Evolutionary conservation across 1,284 basidiomycete species (phyloP), one percentile per base, ranked within the genome.

Genomic region (Ganoderma sinense): DNA sequence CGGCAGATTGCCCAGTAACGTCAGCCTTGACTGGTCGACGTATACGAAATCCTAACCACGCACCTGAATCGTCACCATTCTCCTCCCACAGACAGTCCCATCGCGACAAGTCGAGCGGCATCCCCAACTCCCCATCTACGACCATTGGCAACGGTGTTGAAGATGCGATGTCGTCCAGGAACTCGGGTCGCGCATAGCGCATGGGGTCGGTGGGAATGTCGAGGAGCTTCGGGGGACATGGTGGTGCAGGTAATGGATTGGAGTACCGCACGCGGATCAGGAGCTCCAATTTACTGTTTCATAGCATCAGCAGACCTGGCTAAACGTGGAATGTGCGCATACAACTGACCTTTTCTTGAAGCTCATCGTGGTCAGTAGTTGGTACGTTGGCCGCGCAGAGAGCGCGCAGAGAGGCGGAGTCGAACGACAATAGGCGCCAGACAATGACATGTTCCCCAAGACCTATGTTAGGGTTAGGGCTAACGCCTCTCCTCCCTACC

Each of bases 141-240:
- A 98, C 92, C 94, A 98, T 96, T 0, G 97, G 96, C 13, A 97
- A 80, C 0, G 93, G 92, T 7, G 91, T 89, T 60, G 94, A 93
- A 62, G 91, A 89, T 1, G 94, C 93, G 55, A 98, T 84, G 23
- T 91, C 87, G 72, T 94, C 89, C 31, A 97, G 87, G 75, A 96
- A 97, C 76, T 93, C 91, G 20, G 95, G 93, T 36, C 88, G 88
- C 29, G 94, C 93, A 81, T 97, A 96, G 51, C 97, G 93, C 78
- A 88, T 86, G 14, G 95, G 91, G 78, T 94, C 89, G 40, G 97
- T 97, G 36, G 93, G 90, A 67, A 98, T 93, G 70, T 96, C 89
- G 75, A 98, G 86, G 20, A 98, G 84, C 82, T 97, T 97, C 48
- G 97, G 96, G 16, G 97, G 96, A 85, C 95, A 98, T 84, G 97